Conservation (phyloP, 192 early-diverging fungal genomes). For the Neocallimastix lanati region DNA sequence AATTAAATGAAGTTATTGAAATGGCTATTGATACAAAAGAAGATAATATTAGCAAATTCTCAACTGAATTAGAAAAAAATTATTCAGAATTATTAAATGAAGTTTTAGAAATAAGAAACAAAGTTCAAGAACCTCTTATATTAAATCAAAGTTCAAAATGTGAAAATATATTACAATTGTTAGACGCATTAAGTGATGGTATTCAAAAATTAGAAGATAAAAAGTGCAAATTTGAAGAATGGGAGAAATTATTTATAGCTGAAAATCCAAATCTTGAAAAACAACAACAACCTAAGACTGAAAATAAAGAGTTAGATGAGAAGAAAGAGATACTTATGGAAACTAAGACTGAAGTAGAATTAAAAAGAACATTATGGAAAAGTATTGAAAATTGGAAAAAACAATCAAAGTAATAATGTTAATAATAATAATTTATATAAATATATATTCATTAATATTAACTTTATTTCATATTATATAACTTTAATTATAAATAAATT, state of each 20-base stretch:
- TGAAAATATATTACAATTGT: conserved; percentile 25
- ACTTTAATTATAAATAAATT: too few species aligned
- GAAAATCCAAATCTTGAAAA: conserved; percentile 6
- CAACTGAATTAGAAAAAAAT: conserved; percentile 23
- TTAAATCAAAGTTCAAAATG: conserved; percentile 21
- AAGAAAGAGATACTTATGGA: conserved; percentile 28
- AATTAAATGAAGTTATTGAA: conserved; percentile 31
- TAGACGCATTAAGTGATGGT: conserved; percentile 19
- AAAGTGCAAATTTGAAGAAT: conserved; percentile 23
- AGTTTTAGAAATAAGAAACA: conserved; percentile 31
- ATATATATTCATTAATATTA: too few species aligned
- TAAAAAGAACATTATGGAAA: conserved; percentile 37
- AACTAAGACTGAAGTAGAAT: conserved; percentile 27
- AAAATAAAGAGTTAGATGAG: conserved; percentile 1
- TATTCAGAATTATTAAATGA: conserved; percentile 23
- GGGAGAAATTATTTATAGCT: conserved; percentile 29
- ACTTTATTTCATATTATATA: too few species aligned
- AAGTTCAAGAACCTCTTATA: conserved; percentile 41
- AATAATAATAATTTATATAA: too few species aligned
- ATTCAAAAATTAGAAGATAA: conserved; percentile 18
- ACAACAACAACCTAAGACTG: conserved; percentile 4
- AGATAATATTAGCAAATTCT: conserved; percentile 31
- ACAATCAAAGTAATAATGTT: conserved; percentile 17
- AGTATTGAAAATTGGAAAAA: conserved; percentile 33
- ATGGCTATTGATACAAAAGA: conserved; percentile 37